phyloP scores from a whole-genome alignment of 2,329 filamentous ascomycete genomes.

The Botrytis squamosa region DNA sequence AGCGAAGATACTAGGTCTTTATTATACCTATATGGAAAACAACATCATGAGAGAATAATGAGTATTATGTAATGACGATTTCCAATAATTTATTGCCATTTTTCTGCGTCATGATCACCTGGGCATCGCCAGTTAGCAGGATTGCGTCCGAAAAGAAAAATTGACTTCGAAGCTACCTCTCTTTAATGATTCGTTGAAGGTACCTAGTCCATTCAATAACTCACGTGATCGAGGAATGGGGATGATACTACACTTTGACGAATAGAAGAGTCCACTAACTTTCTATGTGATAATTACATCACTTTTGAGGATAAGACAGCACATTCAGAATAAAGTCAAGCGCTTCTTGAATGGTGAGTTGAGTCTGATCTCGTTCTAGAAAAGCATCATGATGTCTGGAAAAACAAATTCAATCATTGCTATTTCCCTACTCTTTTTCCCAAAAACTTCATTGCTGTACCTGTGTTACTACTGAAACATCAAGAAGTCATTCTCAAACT shows the following conservation, averaged over 20 bases:
- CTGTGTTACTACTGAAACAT: too few relatives aligned
- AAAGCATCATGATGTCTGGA: background rate
- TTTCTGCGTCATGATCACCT: background rate
- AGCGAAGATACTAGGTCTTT: background rate
- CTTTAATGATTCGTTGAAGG: background rate
- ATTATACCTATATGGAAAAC: background rate
- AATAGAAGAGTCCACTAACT: background rate
- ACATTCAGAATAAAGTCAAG: background rate
- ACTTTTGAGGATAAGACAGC: background rate
- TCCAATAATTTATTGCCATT: background rate
- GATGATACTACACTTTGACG: background rate
- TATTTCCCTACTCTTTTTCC: background rate
- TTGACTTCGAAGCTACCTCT: background rate
- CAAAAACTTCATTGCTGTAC: background rate
- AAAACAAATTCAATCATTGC: background rate
- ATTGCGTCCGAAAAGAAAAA: background rate
- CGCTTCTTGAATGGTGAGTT: too few relatives aligned
- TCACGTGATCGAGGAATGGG: background rate
- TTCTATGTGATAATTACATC: background rate
- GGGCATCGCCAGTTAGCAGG: background rate
- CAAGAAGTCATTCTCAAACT: background rate
- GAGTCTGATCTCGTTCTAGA: background rate
- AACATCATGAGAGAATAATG: background rate
- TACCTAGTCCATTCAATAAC: background rate
- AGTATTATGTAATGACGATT: background rate